These are phyloP conservation scores for Nakazawaea siamensis DNA, from an alignment of 805 yeast species.

Conservation along the genomic window DNA sequence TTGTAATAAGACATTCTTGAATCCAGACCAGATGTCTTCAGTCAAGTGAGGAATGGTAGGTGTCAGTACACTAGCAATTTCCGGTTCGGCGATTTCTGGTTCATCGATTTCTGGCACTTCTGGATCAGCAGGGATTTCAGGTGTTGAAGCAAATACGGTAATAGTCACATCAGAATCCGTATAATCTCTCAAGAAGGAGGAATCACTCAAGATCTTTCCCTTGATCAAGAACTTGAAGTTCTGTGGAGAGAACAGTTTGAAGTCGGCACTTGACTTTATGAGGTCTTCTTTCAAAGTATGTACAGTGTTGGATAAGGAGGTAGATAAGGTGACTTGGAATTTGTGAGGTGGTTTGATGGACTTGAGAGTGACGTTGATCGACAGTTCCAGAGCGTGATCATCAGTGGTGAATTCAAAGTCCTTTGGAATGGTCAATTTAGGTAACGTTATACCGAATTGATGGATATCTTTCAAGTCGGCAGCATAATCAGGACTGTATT, in stretches of 20 bases:
- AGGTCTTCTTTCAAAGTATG: slow-evolving; percentile 26
- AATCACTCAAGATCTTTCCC: slow-evolving; percentile 33
- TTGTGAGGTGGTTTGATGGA: slow-evolving; percentile 37
- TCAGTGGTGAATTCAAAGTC: neutral
- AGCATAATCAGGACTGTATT: neutral
- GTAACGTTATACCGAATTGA: slow-evolving; percentile 7
- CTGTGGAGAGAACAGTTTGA: slow-evolving; percentile 18
- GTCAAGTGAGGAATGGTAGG: neutral
- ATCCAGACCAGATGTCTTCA: neutral
- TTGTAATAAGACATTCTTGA: slow-evolving; percentile 1
- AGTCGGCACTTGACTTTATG: slow-evolving; percentile 17
- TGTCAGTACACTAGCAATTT: no score
- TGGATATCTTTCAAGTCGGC: slow-evolving; percentile 7
- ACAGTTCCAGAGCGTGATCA: neutral
- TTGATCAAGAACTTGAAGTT: slow-evolving; percentile 32
- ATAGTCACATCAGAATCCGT: slow-evolving; percentile 16
- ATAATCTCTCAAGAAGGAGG: slow-evolving; percentile 18
- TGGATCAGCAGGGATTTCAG: neutral
- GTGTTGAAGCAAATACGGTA: slow-evolving; percentile 11
- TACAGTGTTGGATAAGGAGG: slow-evolving; percentile 22
- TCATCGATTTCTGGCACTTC: neutral
- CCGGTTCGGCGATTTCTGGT: neutral
- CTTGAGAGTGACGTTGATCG: slow-evolving; percentile 23
- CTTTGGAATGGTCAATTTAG: slow-evolving; percentile 4
- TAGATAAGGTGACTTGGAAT: slow-evolving; percentile 22